Evolutionary conservation across 225 moss, liverwort and hornwort genomes (phyloP).

Genomic region (Climacium dendroides): DNA sequence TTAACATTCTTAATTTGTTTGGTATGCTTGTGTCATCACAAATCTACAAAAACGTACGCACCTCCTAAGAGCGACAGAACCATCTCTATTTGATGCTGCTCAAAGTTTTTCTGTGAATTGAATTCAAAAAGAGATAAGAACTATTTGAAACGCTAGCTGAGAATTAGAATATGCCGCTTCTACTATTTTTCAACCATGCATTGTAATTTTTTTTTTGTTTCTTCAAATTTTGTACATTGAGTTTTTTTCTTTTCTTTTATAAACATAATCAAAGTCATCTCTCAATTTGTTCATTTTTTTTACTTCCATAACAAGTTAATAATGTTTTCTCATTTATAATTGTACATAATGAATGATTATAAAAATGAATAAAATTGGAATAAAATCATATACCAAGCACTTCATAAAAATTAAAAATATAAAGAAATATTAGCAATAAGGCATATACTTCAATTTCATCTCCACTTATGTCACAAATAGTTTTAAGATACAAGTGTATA

Average conservation of each 20-base stretch:
- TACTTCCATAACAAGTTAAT: background rate
- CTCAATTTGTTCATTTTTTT: background rate
- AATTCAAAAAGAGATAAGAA: background rate
- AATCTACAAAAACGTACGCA: conserved; percentile 38
- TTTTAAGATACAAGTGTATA: background rate
- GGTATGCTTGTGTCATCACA: no score
- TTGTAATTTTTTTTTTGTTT: no score
- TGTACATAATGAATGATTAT: background rate
- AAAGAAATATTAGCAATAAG: background rate
- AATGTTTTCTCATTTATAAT: background rate
- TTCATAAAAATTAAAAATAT: background rate
- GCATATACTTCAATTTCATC: background rate
- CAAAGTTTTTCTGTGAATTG: background rate
- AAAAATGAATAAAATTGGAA: background rate
- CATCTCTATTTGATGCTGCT: conserved; percentile 36
- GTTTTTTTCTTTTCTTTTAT: background rate
- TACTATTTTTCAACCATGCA: no score
- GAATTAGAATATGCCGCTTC: background rate
- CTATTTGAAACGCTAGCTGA: background rate
- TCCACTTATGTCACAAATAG: background rate
- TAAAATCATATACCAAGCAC: background rate
- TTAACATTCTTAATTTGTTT: no score
- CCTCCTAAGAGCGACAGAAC: conserved; percentile 13
- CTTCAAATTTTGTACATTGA: background rate
- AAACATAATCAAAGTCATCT: background rate